Evolutionary conservation across 805 yeast genomes (phyloP).

Genomic region (Starmerella potacharoeniae): DNA sequence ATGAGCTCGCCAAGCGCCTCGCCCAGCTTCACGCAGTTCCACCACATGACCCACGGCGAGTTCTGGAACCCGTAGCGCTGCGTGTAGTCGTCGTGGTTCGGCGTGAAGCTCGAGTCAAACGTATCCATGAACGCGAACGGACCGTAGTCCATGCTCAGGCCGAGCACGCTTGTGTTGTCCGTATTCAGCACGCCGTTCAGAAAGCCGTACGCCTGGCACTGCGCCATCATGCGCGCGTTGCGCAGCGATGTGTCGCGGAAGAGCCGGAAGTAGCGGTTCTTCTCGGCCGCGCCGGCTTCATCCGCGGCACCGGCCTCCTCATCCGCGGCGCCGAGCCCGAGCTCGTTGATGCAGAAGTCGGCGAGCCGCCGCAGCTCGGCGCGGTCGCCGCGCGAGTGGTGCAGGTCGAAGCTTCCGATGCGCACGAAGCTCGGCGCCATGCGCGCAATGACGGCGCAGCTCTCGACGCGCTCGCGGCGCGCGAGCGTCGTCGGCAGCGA

Average conservation of each 20-base stretch:
- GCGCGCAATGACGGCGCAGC: slow-evolving; percentile 75
- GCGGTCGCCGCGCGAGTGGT: slow-evolving; percentile 61
- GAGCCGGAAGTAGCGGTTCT: slow-evolving; percentile 49
- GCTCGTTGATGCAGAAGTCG: slow-evolving; percentile 51
- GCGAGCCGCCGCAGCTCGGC: slow-evolving; percentile 50
- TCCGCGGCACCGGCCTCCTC: slow-evolving; percentile 21
- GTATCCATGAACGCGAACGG: slow-evolving; percentile 87
- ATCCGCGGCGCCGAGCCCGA: slow-evolving; percentile 4
- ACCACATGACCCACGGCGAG: slow-evolving; percentile 81
- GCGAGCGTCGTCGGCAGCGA: slow-evolving; percentile 67
- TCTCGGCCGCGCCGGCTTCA: slow-evolving; percentile 14
- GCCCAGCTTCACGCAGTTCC: slow-evolving; percentile 79
- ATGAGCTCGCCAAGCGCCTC: slow-evolving; percentile 72
- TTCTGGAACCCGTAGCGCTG: slow-evolving; percentile 69
- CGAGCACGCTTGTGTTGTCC: slow-evolving; percentile 83
- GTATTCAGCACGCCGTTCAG: slow-evolving; percentile 90
- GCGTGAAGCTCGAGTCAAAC: slow-evolving; percentile 70
- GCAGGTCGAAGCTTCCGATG: slow-evolving; percentile 77
- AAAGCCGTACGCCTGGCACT: slow-evolving; percentile 87
- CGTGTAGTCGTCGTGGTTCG: slow-evolving; percentile 75
- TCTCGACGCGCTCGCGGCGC: slow-evolving; percentile 56
- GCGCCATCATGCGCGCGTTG: slow-evolving; percentile 67
- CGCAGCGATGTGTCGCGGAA: slow-evolving; percentile 58
- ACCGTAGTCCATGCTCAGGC: slow-evolving; percentile 84
- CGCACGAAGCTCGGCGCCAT: slow-evolving; percentile 82